phyloP scores from a whole-genome alignment of 371 early-diverging fungal species.

The Basidiobolus meristosporus region DNA sequence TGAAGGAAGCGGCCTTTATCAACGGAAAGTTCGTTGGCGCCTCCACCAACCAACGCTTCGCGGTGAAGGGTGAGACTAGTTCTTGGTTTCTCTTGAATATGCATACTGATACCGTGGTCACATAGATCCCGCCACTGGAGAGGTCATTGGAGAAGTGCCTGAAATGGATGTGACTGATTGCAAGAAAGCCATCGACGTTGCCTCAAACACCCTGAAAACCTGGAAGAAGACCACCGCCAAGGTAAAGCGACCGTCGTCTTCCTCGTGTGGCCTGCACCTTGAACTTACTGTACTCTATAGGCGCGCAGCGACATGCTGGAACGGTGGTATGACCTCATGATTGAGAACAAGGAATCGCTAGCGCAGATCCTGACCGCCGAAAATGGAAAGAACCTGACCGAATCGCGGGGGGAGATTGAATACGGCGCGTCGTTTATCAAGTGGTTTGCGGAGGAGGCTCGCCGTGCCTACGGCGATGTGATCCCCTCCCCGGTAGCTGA shows the following conservation, averaged over 20 bases:
- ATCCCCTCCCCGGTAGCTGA: constrained; percentile 36
- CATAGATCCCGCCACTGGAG: constrained; percentile 42
- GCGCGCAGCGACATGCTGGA: constrained; percentile 35
- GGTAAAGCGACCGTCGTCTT: constrained; percentile 4
- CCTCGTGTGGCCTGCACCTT: background rate
- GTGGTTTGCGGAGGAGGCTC: constrained; percentile 80
- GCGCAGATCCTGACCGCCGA: constrained; percentile 60
- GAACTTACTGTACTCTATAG: constrained; percentile 4
- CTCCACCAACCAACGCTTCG: constrained; percentile 16
- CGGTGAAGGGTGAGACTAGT: constrained; percentile 14
- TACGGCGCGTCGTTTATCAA: constrained; percentile 60
- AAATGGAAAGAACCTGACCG: constrained; percentile 35
- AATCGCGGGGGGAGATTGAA: constrained; percentile 41
- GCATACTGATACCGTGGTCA: background rate
- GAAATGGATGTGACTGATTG: constrained; percentile 44
- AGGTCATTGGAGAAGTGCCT: constrained; percentile 38
- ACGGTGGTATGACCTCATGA: constrained; percentile 47
- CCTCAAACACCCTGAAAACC: constrained; percentile 26
- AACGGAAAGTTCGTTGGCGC: constrained; percentile 29
- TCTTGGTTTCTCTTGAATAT: background rate
- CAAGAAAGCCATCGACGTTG: constrained; percentile 31
- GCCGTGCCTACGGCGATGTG: constrained; percentile 58
- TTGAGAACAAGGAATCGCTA: constrained; percentile 48
- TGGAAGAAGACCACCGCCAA: constrained; percentile 47
- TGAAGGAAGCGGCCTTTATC: constrained; percentile 25